A percentile compares a stretch with the other conserved stretches of the same genome.
Conservation (phyloP, 2,329 filamentous ascomycete species). For the Exophiala calicioides region DNA sequence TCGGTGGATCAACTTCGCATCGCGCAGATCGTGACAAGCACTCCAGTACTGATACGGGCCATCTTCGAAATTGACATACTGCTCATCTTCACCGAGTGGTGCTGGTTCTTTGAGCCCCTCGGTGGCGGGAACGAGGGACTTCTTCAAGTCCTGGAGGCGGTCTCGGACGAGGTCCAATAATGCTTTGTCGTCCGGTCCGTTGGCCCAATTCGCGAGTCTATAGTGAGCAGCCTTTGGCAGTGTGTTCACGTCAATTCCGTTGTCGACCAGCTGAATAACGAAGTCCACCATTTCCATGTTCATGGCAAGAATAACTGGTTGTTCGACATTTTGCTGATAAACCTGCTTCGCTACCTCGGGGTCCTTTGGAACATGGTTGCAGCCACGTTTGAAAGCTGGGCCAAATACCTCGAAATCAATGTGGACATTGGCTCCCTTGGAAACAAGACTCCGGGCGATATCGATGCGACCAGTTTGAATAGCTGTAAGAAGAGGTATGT, state of each 20-base stretch:
- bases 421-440: slow-evolving; percentile 60
- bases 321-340: slow-evolving; percentile 55
- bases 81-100: slow-evolving; percentile 42
- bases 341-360: slow-evolving; percentile 50
- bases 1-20: slow-evolving; percentile 35
- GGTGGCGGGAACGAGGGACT: slow-evolving; percentile 41
- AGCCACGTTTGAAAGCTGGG: slow-evolving; percentile 54
- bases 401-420: slow-evolving; percentile 67
- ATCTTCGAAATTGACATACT: slow-evolving; percentile 54
- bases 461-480: slow-evolving; percentile 55
- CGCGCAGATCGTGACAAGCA: slow-evolving; percentile 42
- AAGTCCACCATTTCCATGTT: slow-evolving; percentile 50
- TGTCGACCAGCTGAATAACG: slow-evolving; percentile 61
- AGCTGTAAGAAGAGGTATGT: slow-evolving; percentile 61
- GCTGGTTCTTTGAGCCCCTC: slow-evolving; percentile 10
- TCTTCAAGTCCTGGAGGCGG: slow-evolving; percentile 53
- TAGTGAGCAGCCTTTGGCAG: slow-evolving; percentile 48
- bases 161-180: slow-evolving; percentile 63
- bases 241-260: slow-evolving; percentile 66
- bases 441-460: slow-evolving; percentile 62
- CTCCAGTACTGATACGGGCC: slow-evolving; percentile 64
- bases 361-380: slow-evolving; percentile 34
- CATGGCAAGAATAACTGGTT: slow-evolving; percentile 68
- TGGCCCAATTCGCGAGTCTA: slow-evolving; percentile 13
- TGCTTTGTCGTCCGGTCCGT: slow-evolving; percentile 36